phyloP scores from a whole-genome alignment of 768 basidiomycete genomes.

The Mycena crocata region DNA sequence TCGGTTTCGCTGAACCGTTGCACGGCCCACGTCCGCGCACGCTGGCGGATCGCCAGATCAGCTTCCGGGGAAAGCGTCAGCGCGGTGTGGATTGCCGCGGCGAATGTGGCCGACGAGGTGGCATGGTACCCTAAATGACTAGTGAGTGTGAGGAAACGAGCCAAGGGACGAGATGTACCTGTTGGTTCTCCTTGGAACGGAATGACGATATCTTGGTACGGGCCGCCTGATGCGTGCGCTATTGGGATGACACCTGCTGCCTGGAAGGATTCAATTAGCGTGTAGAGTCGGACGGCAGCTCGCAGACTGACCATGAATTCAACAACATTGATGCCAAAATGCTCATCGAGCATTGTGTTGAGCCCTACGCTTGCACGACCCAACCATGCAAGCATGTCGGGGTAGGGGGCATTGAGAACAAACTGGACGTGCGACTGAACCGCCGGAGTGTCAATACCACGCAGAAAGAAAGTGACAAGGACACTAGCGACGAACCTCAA shows the following conservation, averaged over 20 bases:
- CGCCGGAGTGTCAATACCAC: background rate
- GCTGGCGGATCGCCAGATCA: constrained; percentile 69
- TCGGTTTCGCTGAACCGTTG: constrained; percentile 80
- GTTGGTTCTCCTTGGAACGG: constrained; percentile 79
- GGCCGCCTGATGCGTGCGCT: constrained; percentile 93
- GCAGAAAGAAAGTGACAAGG: background rate
- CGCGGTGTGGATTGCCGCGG: constrained; percentile 71
- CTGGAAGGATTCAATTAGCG: constrained; percentile 54
- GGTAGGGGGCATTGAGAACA: constrained; percentile 85
- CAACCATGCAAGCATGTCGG: constrained; percentile 76
- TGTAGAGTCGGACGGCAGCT: constrained; percentile 3
- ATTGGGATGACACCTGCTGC: constrained; percentile 95
- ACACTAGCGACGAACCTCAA: constrained; percentile 64
- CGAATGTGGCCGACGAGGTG: constrained; percentile 70
- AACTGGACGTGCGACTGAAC: constrained; percentile 68
- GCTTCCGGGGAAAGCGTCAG: constrained; percentile 67
- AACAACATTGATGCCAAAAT: constrained; percentile 98
- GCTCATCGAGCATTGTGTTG: constrained; percentile 98
- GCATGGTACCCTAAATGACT: constrained; percentile 87
- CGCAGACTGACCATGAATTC: constrained; percentile 90
- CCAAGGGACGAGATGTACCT: constrained; percentile 51
- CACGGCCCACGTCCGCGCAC: constrained; percentile 79
- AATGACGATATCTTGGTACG: constrained; percentile 90
- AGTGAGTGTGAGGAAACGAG: background rate
- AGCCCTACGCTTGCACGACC: constrained; percentile 84